Conservation (phyloP, 164 flowering plant species). For the Magnolia changhungtana region DNA sequence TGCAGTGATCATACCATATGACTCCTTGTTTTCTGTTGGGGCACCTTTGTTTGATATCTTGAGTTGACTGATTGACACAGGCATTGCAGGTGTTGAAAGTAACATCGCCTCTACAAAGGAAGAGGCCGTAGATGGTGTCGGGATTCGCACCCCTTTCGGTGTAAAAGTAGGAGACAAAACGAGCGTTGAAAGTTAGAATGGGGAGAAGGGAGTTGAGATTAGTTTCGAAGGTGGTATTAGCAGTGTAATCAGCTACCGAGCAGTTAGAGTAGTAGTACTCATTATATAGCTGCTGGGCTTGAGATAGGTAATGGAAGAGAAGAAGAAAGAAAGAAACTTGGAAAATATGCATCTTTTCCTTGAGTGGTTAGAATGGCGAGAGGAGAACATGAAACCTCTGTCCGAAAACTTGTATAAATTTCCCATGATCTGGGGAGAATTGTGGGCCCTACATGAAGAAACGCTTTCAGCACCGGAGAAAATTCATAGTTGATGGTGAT, state of each 20-base stretch:
- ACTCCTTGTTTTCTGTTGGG: not conserved
- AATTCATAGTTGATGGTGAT: too few relatives aligned
- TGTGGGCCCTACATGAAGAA: too few relatives aligned
- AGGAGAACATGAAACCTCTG: too few relatives aligned
- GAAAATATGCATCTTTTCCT: too few relatives aligned
- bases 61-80: conserved; percentile 9
- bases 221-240: conserved; percentile 9
- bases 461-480: too few relatives aligned
- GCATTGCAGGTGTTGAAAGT: conserved; percentile 2
- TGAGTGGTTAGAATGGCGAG: too few relatives aligned
- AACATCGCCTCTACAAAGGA: conserved; percentile 23
- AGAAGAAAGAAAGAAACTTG: too few relatives aligned
- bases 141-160: conserved; percentile 11
- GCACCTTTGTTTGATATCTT: not conserved
- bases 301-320: too few relatives aligned
- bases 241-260: conserved; percentile 7
- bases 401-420: too few relatives aligned
- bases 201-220: conserved; percentile 19
- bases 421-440: too few relatives aligned
- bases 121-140: conserved; percentile 17
- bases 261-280: not conserved
- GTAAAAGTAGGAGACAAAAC: conserved; percentile 20
- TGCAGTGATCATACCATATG: conserved; percentile 26
- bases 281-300: too few relatives aligned
- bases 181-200: conserved; percentile 4